Evolutionary conservation across 1,284 basidiomycete species (phyloP).

Genomic region (Malassezia brasiliensis): DNA sequence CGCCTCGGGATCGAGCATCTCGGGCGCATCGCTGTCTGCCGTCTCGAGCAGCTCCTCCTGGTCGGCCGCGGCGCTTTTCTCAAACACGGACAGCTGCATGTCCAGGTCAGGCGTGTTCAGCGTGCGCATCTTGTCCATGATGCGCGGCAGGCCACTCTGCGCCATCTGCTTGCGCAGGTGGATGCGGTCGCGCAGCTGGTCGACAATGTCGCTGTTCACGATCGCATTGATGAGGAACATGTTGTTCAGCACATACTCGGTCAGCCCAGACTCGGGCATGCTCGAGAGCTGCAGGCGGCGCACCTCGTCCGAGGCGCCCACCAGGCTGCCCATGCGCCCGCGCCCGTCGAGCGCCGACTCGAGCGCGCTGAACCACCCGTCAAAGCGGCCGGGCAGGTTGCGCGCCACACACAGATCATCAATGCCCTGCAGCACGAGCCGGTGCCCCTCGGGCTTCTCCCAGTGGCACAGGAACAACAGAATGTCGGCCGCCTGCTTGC

Average conservation of each 20-base stretch:
- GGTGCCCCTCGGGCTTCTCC: conserved; percentile 52
- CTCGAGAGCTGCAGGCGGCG: conserved; percentile 51
- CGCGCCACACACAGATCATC: conserved; percentile 42
- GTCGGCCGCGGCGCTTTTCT: conserved; percentile 65
- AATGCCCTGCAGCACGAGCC: conserved; percentile 52
- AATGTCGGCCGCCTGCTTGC: conserved; percentile 71
- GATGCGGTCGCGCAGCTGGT: conserved; percentile 62
- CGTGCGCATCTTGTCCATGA: conserved; percentile 62
- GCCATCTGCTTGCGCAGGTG: conserved; percentile 84
- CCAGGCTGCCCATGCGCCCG: conserved; percentile 87
- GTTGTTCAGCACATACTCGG: conserved; percentile 48
- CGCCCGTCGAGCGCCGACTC: conserved; percentile 69
- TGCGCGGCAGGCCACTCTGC: conserved; percentile 65
- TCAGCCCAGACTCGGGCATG: conserved; percentile 72
- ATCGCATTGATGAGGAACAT: conserved; percentile 40
- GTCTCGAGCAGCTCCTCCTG: conserved; percentile 66
- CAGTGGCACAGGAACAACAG: conserved; percentile 54
- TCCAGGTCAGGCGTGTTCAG: conserved; percentile 62
- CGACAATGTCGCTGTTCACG: conserved; percentile 38
- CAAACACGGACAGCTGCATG: conserved; percentile 61
- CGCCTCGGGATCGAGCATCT: conserved; percentile 70
- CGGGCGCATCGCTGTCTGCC: conserved; percentile 66
- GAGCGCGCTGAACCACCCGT: conserved; percentile 80
- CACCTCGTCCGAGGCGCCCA: conserved; percentile 85
- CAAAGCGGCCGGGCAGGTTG: conserved; percentile 55